These are phyloP conservation scores for Brettanomyces bruxellensis DNA, from an alignment of 805 yeast species.

Conservation along the genomic window DNA sequence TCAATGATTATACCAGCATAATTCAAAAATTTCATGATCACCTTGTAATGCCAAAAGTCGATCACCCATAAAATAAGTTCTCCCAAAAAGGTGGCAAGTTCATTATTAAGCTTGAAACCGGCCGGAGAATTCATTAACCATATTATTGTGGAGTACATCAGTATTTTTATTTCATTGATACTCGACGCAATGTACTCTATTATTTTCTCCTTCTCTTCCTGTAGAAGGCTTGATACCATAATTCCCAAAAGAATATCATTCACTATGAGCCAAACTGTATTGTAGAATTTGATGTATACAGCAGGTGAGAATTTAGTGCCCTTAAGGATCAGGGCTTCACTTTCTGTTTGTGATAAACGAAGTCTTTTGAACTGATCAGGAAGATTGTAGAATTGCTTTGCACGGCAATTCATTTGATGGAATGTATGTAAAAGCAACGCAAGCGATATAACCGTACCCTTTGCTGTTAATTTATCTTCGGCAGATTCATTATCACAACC, in stretches of 20 bases:
- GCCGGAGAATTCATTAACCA: constrained; percentile 90
- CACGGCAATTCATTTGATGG: constrained; percentile 69
- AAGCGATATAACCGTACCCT: constrained; percentile 4
- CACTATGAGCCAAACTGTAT: constrained; percentile 76
- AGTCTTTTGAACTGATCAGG: constrained; percentile 70
- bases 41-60: constrained; percentile 43
- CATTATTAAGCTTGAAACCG: constrained; percentile 85
- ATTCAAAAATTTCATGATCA: constrained; percentile 8
- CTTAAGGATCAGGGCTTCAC: constrained; percentile 30
- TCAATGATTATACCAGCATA: constrained; percentile 10
- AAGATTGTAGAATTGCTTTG: constrained; percentile 66
- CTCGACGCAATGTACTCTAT: constrained; percentile 1
- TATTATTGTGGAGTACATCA: constrained; percentile 33
- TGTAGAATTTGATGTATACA: constrained; percentile 71
- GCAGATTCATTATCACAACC: not conserved
- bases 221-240: constrained; percentile 40
- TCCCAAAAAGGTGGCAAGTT: constrained; percentile 77
- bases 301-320: constrained; percentile 33
- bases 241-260: constrained; percentile 78
- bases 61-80: constrained; percentile 82
- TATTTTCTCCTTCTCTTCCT: constrained; percentile 10
- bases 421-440: constrained; percentile 30
- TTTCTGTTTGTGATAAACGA: constrained; percentile 26
- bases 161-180: constrained; percentile 26
- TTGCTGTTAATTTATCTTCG: not conserved